These are phyloP conservation scores for Parietaria judaica DNA, from an alignment of 306 rosid species.

Conservation along the genomic window DNA sequence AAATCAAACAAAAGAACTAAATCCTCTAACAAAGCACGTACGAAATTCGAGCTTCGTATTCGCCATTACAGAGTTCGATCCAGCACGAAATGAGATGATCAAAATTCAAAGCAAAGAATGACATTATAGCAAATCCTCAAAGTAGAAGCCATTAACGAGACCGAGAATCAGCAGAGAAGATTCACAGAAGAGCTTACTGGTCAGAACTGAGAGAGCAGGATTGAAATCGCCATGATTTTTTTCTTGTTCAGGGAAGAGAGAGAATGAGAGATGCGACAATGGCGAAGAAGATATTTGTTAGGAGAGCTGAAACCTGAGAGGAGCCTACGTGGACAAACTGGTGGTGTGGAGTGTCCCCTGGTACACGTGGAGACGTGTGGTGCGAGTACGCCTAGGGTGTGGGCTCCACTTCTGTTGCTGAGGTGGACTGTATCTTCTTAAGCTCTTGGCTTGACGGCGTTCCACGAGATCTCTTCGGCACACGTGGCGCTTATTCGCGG, in stretches of 20 bases:
- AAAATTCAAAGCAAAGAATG: not conserved
- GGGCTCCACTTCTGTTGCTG: slow-evolving; percentile 18
- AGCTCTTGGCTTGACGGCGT: slow-evolving; percentile 29
- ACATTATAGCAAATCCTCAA: not conserved
- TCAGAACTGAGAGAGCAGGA: slow-evolving; percentile 7
- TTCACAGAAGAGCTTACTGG: slow-evolving; percentile 25
- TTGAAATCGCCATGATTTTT: slow-evolving; percentile 20
- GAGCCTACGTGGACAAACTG: slow-evolving; percentile 46
- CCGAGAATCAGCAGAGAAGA: not conserved
- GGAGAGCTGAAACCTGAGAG: not conserved
- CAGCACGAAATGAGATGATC: slow-evolving; percentile 19
- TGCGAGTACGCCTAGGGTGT: slow-evolving; percentile 28
- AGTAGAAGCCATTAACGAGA: not conserved
- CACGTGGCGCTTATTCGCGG: not conserved
- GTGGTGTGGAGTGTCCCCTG: slow-evolving; percentile 32
- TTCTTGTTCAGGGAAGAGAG: slow-evolving; percentile 3
- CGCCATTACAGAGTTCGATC: slow-evolving; percentile 47
- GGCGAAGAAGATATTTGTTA: slow-evolving; percentile 21
- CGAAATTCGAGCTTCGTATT: slow-evolving; percentile 23
- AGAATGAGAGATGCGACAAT: not conserved
- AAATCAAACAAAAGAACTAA: not conserved
- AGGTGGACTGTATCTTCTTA: slow-evolving; percentile 50
- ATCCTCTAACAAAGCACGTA: slow-evolving; percentile 2
- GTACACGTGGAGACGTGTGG: slow-evolving; percentile 46
- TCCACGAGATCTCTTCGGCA: slow-evolving; percentile 24